A percentile compares a stretch with the other conserved stretches of the same genome.
Evolutionary conservation across 495 filamentous ascomycete species (phyloP).

Genomic region (Coniosporium apollinis): DNA sequence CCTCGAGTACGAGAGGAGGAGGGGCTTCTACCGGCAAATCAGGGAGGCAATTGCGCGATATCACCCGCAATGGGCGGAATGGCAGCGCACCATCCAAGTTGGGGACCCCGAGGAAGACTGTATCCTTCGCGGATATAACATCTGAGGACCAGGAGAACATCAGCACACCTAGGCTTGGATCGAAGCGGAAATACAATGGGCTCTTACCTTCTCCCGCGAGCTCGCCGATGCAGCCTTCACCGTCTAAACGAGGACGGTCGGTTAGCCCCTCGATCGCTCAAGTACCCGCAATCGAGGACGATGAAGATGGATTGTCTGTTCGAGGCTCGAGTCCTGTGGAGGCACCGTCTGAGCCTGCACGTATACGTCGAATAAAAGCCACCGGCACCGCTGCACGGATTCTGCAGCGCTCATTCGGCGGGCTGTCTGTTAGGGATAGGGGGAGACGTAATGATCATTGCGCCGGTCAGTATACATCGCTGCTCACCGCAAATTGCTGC

Average conservation of each 20-base stretch:
- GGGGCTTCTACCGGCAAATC: constrained; percentile 35
- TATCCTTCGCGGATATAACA: constrained; percentile 11
- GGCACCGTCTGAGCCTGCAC: constrained; percentile 7
- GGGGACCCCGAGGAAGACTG: constrained; percentile 8
- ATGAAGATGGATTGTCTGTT: constrained; percentile 5
- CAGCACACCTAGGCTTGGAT: background rate
- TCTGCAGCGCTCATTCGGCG: constrained; percentile 28
- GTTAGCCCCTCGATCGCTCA: constrained; percentile 23
- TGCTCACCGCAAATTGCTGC: background rate
- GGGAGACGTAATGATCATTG: constrained; percentile 19
- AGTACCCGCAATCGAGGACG: constrained; percentile 7
- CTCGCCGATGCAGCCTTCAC: constrained; percentile 40
- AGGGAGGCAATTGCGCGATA: constrained; percentile 39
- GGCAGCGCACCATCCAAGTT: constrained; percentile 6
- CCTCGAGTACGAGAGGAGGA: constrained; percentile 24
- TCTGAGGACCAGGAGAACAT: constrained; percentile 1
- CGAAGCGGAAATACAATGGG: background rate
- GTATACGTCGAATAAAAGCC: constrained; percentile 15
- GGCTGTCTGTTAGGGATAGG: constrained; percentile 25
- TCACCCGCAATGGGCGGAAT: constrained; percentile 30
- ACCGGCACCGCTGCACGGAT: constrained; percentile 19
- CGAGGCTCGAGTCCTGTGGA: constrained; percentile 5
- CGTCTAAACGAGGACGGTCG: constrained; percentile 23
- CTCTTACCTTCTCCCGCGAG: constrained; percentile 19
- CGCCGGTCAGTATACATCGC: constrained; percentile 9